Evolutionary conservation across 352 stramenopile species (phyloP).

Genomic region (Thraustotheca clavata): DNA sequence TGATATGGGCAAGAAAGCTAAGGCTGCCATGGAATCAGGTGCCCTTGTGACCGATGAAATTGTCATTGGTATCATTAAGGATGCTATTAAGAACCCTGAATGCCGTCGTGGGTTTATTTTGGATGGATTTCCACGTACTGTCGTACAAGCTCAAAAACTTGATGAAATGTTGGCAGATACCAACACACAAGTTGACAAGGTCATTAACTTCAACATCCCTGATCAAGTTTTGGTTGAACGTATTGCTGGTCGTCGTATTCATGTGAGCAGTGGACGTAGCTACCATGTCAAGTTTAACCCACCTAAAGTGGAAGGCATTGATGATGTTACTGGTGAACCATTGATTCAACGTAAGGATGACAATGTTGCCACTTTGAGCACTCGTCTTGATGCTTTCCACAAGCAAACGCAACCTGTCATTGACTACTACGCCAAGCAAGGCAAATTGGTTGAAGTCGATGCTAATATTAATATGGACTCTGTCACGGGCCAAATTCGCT

Average conservation of each 20-base stretch:
- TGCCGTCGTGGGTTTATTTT: slow-evolving; percentile 99
- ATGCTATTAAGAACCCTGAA: slow-evolving; percentile 95
- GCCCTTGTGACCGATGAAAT: slow-evolving; percentile 96
- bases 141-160: slow-evolving; percentile 96
- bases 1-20: slow-evolving; percentile 96
- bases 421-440: slow-evolving; percentile 79
- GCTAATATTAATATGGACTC: slow-evolving; percentile 80
- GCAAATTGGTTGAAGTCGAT: slow-evolving; percentile 85
- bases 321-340: slow-evolving; percentile 93
- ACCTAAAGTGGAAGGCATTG: slow-evolving; percentile 81
- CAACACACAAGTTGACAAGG: slow-evolving; percentile 77
- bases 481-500: slow-evolving; percentile 79
- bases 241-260: slow-evolving; percentile 94
- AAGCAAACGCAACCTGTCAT: slow-evolving; percentile 96
- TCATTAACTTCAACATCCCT: slow-evolving; percentile 94
- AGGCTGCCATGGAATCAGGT: slow-evolving; percentile 97
- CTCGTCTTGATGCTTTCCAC: slow-evolving; percentile 92
- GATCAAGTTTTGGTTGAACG: slow-evolving; percentile 94
- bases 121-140: slow-evolving; percentile 98
- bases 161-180: slow-evolving; percentile 94
- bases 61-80: slow-evolving; percentile 99
- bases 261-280: slow-evolving; percentile 90
- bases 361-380: slow-evolving; percentile 88
- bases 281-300: slow-evolving; percentile 98
- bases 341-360: slow-evolving; percentile 98